Percentiles rank a stretch among this genome's conserved stretches.
These are phyloP conservation scores for Saccharomycopsis phalli DNA, from an alignment of 1,139 yeast genomes.

Conservation along the genomic window DNA sequence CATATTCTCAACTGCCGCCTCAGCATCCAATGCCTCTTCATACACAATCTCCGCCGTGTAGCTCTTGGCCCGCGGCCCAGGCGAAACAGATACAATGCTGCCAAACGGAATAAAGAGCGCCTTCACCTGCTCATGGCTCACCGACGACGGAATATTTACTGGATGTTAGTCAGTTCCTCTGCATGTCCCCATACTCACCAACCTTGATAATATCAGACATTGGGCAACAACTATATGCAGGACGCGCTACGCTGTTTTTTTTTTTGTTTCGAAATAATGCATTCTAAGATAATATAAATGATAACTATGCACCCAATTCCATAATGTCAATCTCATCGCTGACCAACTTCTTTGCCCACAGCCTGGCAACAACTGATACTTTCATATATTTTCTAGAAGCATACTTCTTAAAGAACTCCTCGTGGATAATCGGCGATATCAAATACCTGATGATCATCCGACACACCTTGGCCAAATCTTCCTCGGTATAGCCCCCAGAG, in stretches of 20 bases:
- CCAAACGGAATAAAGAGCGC: conserved; percentile 29
- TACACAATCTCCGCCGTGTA: conserved; percentile 23
- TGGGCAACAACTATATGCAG: not conserved
- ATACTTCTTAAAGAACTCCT: conserved; percentile 89
- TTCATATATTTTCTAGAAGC: conserved; percentile 87
- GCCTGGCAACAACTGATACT: conserved; percentile 80
- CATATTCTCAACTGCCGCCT: conserved; percentile 27
- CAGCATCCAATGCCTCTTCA: conserved; percentile 25
- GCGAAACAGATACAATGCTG: conserved; percentile 18
- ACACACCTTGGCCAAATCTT: conserved; percentile 62
- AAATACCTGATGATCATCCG: conserved; percentile 71
- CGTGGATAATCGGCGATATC: conserved; percentile 79
- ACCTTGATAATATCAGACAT: not conserved
- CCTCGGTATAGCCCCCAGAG: conserved; percentile 77
- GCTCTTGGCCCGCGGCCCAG: conserved; percentile 11
- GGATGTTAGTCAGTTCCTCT: too few species aligned
- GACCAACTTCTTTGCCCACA: conserved; percentile 66
- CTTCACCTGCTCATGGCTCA: conserved; percentile 20
- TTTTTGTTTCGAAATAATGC: not conserved
- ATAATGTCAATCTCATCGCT: conserved; percentile 6
- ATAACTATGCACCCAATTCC: conserved; percentile 8
- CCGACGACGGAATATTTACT: conserved; percentile 25
- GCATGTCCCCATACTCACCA: not conserved
- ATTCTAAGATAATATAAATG: too few species aligned
- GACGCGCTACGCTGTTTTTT: too few species aligned